phyloP scores from a whole-genome alignment of 2,329 filamentous ascomycete genomes.

The Cladosporium sp. region DNA sequence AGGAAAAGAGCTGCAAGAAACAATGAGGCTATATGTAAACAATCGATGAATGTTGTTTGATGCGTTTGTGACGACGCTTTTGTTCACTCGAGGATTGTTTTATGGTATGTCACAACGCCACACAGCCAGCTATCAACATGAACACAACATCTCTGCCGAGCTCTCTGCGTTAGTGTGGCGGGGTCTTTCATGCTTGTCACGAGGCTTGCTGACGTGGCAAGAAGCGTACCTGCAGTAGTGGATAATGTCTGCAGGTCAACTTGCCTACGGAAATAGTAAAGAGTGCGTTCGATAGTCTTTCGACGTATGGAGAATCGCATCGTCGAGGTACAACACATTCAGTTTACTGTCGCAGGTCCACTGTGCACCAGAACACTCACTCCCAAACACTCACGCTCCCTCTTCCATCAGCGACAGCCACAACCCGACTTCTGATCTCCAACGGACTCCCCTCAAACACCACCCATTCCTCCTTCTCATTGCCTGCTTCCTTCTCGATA shows the following conservation, averaged over 20 bases:
- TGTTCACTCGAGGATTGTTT: too few species aligned
- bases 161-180: conserved; percentile 4
- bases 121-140: not conserved
- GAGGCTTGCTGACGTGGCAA: conserved; percentile 16
- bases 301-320: too few species aligned
- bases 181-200: conserved; percentile 9
- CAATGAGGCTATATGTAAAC: too few species aligned
- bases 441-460: conserved; percentile 62
- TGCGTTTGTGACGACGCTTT: not conserved
- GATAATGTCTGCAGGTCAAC: too few species aligned
- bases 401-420: conserved; percentile 48
- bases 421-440: conserved; percentile 54
- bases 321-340: too few species aligned
- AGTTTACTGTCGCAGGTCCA: too few species aligned
- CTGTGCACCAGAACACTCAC: not conserved
- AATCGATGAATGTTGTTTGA: not conserved
- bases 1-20: too few species aligned
- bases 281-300: too few species aligned
- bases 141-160: not conserved
- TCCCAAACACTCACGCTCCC: conserved; percentile 26
- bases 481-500: conserved; percentile 28
- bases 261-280: too few species aligned
- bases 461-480: conserved; percentile 48
- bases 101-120: not conserved
- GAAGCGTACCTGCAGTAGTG: conserved; percentile 17